Conservation (phyloP, 345 rosid genomes). For the Kandelia obovata region DNA sequence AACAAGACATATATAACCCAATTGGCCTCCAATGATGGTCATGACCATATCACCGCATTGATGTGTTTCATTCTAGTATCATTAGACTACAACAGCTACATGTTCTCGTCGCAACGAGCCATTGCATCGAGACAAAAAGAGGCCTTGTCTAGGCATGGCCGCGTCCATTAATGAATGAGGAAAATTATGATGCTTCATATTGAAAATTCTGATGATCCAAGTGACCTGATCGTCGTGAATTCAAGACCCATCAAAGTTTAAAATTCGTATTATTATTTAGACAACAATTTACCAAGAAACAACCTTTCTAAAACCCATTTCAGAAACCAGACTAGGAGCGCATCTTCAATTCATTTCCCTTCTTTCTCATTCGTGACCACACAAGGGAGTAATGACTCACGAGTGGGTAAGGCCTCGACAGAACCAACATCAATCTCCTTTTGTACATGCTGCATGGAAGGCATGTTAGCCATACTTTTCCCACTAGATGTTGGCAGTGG, state of each 20-base stretch:
- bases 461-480: conserved; percentile 15
- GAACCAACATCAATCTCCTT: conserved; percentile 12
- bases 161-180: too few species aligned
- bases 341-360: conserved; percentile 16
- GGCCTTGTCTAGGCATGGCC: neutral
- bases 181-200: too few species aligned
- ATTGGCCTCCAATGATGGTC: too few species aligned
- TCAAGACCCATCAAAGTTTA: neutral
- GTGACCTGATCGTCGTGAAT: neutral
- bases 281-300: neutral
- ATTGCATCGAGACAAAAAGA: neutral
- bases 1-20: too few species aligned
- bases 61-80: too few species aligned
- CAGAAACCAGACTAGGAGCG: neutral
- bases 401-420: conserved; percentile 19
- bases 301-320: neutral
- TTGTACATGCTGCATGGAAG: conserved; percentile 22
- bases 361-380: conserved; percentile 16
- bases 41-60: too few species aligned
- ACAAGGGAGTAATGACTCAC: conserved; percentile 28
- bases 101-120: neutral
- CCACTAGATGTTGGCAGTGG: conserved; percentile 16
- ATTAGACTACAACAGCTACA: too few species aligned
- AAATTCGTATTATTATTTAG: neutral
- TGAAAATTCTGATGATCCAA: neutral